phyloP scores from a whole-genome alignment of 371 early-diverging fungal species.

The Mortierella sp. region DNA sequence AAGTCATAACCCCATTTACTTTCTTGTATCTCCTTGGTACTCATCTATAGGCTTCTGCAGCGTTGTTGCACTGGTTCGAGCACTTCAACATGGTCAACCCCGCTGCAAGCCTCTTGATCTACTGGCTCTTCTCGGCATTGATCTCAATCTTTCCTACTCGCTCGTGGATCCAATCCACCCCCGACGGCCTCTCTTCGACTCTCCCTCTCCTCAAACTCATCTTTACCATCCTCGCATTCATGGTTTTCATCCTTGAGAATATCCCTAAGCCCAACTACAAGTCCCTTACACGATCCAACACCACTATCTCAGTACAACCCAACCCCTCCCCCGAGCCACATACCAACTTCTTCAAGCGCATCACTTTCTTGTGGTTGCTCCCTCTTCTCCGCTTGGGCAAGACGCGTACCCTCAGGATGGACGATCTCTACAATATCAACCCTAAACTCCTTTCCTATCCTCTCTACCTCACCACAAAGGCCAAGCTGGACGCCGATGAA shows the following conservation, averaged over 20 bases:
- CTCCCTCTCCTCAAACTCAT: slow-evolving; percentile 57
- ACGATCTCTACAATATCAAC: slow-evolving; percentile 83
- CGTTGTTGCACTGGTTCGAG: slow-evolving; percentile 74
- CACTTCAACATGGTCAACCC: slow-evolving; percentile 75
- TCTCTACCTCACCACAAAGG: slow-evolving; percentile 46
- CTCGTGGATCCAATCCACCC: slow-evolving; percentile 51
- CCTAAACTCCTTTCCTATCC: slow-evolving; percentile 61
- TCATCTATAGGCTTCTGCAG: slow-evolving; percentile 61
- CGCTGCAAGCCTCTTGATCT: slow-evolving; percentile 77
- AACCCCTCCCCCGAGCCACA: slow-evolving; percentile 77
- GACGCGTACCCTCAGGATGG: slow-evolving; percentile 75
- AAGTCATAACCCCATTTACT: no score
- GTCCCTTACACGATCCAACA: slow-evolving; percentile 58
- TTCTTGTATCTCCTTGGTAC: no score
- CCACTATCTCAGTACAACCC: slow-evolving; percentile 54
- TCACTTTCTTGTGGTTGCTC: slow-evolving; percentile 95
- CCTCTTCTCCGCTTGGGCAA: slow-evolving; percentile 86
- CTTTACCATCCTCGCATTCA: slow-evolving; percentile 61
- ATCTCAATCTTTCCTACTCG: slow-evolving; percentile 72
- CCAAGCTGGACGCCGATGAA: slow-evolving; percentile 49
- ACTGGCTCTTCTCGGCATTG: slow-evolving; percentile 73
- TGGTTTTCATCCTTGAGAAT: slow-evolving; percentile 77
- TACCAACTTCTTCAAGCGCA: slow-evolving; percentile 86
- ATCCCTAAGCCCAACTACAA: slow-evolving; percentile 70
- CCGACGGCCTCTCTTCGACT: slow-evolving; percentile 52